Conservation (phyloP, 331 rosid species). For the Rosa hybrid region DNA sequence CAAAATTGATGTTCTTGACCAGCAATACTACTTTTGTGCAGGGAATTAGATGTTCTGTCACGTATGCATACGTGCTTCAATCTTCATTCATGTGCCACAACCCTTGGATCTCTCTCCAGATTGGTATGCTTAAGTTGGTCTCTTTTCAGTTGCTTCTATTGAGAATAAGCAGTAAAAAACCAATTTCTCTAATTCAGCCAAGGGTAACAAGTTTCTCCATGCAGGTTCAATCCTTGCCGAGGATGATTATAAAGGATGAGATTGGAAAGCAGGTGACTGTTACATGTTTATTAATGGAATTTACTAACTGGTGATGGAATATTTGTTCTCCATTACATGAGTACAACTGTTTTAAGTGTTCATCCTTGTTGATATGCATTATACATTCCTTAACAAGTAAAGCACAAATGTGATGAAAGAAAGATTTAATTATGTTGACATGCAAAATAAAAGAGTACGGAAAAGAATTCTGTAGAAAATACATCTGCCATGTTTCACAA, state of each 20-base stretch:
- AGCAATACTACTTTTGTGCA: slow-evolving; percentile 25
- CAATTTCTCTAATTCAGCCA: slow-evolving; percentile 6
- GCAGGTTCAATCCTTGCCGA: slow-evolving; percentile 95
- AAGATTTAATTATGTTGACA: neutral
- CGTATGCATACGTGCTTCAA: slow-evolving; percentile 83
- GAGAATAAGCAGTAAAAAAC: neutral
- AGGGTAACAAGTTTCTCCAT: slow-evolving; percentile 27
- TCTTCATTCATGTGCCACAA: slow-evolving; percentile 87
- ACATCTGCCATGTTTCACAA: neutral
- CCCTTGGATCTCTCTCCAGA: slow-evolving; percentile 94
- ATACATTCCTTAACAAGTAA: neutral
- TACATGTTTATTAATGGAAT: neutral
- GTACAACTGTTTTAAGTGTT: neutral
- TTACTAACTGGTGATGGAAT: neutral
- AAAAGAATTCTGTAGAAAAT: neutral
- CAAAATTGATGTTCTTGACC: neutral
- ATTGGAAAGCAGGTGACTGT: slow-evolving; percentile 88
- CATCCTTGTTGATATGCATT: neutral
- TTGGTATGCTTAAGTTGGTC: slow-evolving; percentile 54
- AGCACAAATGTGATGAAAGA: neutral
- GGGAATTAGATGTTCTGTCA: slow-evolving; percentile 92
- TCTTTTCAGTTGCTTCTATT: slow-evolving; percentile 3
- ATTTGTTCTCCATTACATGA: neutral
- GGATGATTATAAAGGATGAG: slow-evolving; percentile 97
- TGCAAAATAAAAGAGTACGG: neutral